Percentiles rank a stretch among this genome's conserved stretches.
phyloP scores from a whole-genome alignment of 768 basidiomycete genomes.

The Xerocomus potaroensis region DNA sequence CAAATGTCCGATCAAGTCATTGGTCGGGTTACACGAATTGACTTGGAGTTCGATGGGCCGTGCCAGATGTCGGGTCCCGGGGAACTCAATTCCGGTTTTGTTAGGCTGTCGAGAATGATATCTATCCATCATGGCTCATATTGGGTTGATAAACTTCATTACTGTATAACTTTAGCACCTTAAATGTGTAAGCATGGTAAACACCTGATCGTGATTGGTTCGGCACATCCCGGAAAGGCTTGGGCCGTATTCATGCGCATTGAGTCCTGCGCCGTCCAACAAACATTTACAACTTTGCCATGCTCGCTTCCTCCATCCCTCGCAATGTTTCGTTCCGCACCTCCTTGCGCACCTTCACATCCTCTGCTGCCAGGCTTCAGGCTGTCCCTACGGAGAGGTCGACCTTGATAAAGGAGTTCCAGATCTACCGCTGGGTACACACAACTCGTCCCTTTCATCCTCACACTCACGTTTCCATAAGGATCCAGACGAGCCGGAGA shows the following conservation, averaged over 20 bases:
- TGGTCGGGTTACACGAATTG: too few species aligned
- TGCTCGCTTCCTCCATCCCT: background rate
- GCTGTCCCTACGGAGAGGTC: slow-evolving; percentile 61
- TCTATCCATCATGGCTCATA: too few species aligned
- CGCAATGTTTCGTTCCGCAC: slow-evolving; percentile 7
- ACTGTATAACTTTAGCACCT: too few species aligned
- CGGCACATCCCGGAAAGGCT: slow-evolving; percentile 16
- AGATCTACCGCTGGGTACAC: slow-evolving; percentile 95
- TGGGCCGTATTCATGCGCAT: slow-evolving; percentile 24
- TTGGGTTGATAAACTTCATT: too few species aligned
- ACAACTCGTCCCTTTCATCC: background rate
- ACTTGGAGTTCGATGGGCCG: too few species aligned
- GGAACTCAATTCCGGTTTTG: too few species aligned
- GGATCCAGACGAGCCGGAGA: slow-evolving; percentile 94
- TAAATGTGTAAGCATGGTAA: too few species aligned
- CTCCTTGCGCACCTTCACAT: slow-evolving; percentile 29
- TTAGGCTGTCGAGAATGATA: too few species aligned
- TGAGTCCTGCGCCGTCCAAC: too few species aligned
- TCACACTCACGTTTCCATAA: slow-evolving; percentile 17
- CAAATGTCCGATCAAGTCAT: too few species aligned
- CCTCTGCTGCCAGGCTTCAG: slow-evolving; percentile 24
- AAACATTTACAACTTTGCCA: background rate
- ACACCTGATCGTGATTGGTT: slow-evolving; percentile 21
- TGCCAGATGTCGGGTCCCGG: too few species aligned
- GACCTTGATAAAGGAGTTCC: slow-evolving; percentile 85